Conservation (phyloP, 768 basidiomycete species). For the Rickenella mellea region DNA sequence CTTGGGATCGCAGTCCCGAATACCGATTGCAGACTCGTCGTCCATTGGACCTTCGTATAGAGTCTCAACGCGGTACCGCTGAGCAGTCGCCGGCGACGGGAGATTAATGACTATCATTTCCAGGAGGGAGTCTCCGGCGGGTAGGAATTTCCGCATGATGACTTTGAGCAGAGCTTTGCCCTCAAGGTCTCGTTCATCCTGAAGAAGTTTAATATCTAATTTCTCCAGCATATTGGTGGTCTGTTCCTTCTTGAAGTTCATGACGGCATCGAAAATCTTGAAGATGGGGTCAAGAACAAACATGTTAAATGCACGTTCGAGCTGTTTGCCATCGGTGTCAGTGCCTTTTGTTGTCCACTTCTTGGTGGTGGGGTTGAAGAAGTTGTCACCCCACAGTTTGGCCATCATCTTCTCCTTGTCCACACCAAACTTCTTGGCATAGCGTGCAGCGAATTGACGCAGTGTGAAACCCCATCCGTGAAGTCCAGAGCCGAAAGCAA, state of each 20-base stretch:
- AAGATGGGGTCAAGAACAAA: conserved; percentile 99
- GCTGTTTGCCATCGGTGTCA: conserved; percentile 76
- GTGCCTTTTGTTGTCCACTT: conserved; percentile 85
- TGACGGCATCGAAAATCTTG: conserved; percentile 95
- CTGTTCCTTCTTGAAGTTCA: conserved; percentile 98
- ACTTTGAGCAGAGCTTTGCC: conserved; percentile 94
- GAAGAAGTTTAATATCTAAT: conserved; percentile 83
- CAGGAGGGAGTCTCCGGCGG: conserved; percentile 94
- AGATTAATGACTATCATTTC: conserved; percentile 99
- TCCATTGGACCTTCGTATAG: conserved; percentile 99
- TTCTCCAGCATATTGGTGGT: conserved; percentile 84
- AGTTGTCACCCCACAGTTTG: conserved; percentile 99
- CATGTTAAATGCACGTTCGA: conserved; percentile 96
- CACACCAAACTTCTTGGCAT: conserved; percentile 98
- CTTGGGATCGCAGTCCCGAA: conserved; percentile 95
- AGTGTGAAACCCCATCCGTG: conserved; percentile 99
- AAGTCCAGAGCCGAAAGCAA: conserved; percentile 98
- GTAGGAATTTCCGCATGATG: conserved; percentile 99
- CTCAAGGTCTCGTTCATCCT: conserved; percentile 88
- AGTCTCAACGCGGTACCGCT: conserved; percentile 98
- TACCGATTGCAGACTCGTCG: conserved; percentile 97
- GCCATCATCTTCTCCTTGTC: conserved; percentile 98
- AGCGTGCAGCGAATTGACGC: conserved; percentile 89
- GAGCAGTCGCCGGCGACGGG: conserved; percentile 93
- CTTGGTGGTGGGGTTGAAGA: conserved; percentile 91